Evolutionary conservation across 495 filamentous ascomycete genomes (phyloP).

Genomic region (Tuber borchii): DNA sequence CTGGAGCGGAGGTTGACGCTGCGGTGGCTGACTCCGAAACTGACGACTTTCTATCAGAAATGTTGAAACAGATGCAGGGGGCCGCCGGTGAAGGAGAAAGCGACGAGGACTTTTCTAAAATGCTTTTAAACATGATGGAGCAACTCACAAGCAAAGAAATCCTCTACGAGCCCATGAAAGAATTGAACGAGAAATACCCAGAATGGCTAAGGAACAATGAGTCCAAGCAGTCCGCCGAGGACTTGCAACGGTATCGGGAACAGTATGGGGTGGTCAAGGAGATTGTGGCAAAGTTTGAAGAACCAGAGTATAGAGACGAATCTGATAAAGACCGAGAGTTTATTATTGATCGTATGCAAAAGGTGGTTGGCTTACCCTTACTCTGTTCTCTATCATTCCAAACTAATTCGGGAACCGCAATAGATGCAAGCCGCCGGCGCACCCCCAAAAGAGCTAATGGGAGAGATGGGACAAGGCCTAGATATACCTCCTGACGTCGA

Average conservation of each 20-base stretch:
- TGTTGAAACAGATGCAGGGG: conserved; percentile 75
- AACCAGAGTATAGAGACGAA: conserved; percentile 66
- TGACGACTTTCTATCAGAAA: conserved; percentile 75
- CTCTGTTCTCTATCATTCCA: conserved; percentile 13
- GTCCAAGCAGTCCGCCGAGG: conserved; percentile 56
- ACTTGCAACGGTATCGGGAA: conserved; percentile 69
- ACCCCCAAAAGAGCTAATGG: conserved; percentile 81
- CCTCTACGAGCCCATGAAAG: conserved; percentile 97
- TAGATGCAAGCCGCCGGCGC: conserved; percentile 92
- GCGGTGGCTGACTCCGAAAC: conserved; percentile 58
- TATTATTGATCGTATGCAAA: conserved; percentile 95
- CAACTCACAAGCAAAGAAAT: conserved; percentile 97
- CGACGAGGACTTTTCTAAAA: conserved; percentile 84
- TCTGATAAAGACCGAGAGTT: conserved; percentile 78
- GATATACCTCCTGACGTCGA: conserved; percentile 64
- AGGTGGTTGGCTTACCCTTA: conserved; percentile 53
- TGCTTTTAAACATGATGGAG: conserved; percentile 97
- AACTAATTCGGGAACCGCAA: conserved; percentile 15
- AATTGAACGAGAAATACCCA: conserved; percentile 83
- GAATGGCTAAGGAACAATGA: conserved; percentile 77
- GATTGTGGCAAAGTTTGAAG: conserved; percentile 84
- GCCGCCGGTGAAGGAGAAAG: conserved; percentile 55
- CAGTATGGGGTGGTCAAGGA: conserved; percentile 77
- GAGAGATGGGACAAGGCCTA: conserved; percentile 74
- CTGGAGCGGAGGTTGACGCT: conserved; percentile 73